phyloP scores from a whole-genome alignment of 768 basidiomycete genomes.

The Pleurotus eryngii region DNA sequence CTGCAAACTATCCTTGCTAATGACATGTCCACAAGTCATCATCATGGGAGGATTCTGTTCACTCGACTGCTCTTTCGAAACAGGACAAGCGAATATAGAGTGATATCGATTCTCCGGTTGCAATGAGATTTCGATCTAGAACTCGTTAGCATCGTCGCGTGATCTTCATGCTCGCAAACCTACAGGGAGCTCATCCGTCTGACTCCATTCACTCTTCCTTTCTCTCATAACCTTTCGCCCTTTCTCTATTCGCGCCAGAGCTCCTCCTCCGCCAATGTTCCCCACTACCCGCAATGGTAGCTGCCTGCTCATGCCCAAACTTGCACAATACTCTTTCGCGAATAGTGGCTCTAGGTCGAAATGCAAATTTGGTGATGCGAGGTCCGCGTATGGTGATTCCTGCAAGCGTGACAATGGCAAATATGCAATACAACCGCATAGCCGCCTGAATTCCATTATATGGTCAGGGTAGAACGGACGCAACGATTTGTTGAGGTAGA shows the following conservation, averaged over 20 bases:
- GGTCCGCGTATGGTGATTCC: slow-evolving; percentile 69
- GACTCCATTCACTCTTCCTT: slow-evolving; percentile 89
- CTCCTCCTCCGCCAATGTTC: slow-evolving; percentile 91
- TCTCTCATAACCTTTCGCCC: slow-evolving; percentile 92
- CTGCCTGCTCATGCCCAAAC: slow-evolving; percentile 84
- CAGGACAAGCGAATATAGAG: slow-evolving; percentile 95
- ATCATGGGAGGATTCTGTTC: slow-evolving; percentile 96
- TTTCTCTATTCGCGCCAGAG: slow-evolving; percentile 89
- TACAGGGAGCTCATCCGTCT: slow-evolving; percentile 87
- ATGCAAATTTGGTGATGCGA: slow-evolving; percentile 70
- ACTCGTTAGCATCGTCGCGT: not conserved
- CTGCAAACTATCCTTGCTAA: slow-evolving; percentile 86
- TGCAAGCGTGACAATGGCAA: slow-evolving; percentile 67
- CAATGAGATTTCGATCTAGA: slow-evolving; percentile 90
- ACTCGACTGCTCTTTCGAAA: slow-evolving; percentile 95
- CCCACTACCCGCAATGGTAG: slow-evolving; percentile 86
- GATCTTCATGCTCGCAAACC: slow-evolving; percentile 12
- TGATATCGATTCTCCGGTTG: slow-evolving; percentile 88
- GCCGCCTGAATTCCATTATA: slow-evolving; percentile 58
- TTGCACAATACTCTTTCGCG: slow-evolving; percentile 85
- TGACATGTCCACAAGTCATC: slow-evolving; percentile 94
- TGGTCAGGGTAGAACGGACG: slow-evolving; percentile 63
- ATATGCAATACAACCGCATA: slow-evolving; percentile 68
- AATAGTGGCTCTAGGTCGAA: slow-evolving; percentile 80
- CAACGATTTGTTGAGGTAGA: slow-evolving; percentile 71